phyloP scores from a whole-genome alignment of 129 eudicot species.

The Artemisia tridentata region DNA sequence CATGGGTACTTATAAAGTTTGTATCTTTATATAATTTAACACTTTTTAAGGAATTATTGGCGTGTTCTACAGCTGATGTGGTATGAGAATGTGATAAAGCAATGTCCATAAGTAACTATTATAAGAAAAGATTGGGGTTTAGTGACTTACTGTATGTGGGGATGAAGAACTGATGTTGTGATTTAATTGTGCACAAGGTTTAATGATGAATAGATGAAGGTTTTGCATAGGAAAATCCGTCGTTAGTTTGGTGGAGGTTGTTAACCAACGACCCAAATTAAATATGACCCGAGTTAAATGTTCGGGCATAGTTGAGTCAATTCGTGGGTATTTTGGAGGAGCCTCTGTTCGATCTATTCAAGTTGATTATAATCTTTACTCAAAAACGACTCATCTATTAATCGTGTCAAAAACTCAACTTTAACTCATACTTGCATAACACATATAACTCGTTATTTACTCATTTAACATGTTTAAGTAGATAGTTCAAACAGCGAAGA shows the following conservation, averaged over 20 bases:
- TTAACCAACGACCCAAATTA: constrained; percentile 11
- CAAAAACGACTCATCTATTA: no score
- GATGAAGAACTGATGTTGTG: constrained; percentile 1
- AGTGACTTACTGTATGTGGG: constrained; percentile 20
- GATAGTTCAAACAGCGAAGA: no score
- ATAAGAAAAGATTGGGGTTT: background rate
- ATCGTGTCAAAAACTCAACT: no score
- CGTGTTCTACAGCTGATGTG: constrained; percentile 32
- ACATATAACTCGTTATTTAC: no score
- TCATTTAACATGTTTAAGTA: no score
- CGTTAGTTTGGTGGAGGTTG: constrained; percentile 31
- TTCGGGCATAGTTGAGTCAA: background rate
- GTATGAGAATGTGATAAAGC: constrained; percentile 35
- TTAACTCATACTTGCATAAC: no score
- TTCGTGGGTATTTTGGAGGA: no score
- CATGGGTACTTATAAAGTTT: no score
- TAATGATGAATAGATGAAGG: background rate
- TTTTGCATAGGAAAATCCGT: constrained; percentile 35
- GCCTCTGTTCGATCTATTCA: no score
- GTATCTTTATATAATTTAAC: constrained; percentile 5
- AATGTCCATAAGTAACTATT: constrained; percentile 43
- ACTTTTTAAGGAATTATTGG: constrained; percentile 20
- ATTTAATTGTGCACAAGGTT: constrained; percentile 3
- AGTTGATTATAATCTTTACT: no score
- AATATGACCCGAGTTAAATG: background rate